Evolutionary conservation across 495 filamentous ascomycete species (phyloP).

Genomic region (Talaromyces liani): DNA sequence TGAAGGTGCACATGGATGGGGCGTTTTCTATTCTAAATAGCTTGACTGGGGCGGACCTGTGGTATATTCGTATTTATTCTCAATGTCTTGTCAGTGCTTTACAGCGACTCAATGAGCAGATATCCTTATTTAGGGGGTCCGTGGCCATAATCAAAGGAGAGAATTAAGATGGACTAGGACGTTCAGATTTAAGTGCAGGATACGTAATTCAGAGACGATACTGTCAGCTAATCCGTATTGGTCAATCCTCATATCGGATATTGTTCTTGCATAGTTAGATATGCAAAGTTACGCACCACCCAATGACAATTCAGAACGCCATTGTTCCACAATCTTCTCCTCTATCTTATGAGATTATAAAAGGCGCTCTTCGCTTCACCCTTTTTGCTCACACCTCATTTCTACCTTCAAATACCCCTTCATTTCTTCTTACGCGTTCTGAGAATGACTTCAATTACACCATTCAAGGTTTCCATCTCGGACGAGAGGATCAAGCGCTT

Average conservation of each 20-base stretch:
- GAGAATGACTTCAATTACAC: conserved; percentile 6
- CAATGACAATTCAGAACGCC: background rate
- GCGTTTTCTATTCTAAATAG: background rate
- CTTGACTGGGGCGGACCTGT: background rate
- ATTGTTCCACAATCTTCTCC: background rate
- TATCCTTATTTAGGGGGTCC: background rate
- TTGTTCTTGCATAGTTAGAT: background rate
- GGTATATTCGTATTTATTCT: background rate
- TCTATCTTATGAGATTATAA: too few relatives aligned
- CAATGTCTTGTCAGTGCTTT: conserved; percentile 7
- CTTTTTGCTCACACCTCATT: background rate
- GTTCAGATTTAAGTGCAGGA: background rate
- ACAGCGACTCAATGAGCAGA: background rate
- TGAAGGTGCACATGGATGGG: background rate
- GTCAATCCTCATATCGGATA: too few relatives aligned
- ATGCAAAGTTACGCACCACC: background rate
- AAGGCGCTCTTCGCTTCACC: background rate
- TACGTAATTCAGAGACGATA: background rate
- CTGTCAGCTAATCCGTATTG: background rate
- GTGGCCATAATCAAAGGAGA: background rate
- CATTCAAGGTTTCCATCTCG: conserved; percentile 30
- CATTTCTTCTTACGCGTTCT: background rate
- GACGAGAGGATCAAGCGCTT: conserved; percentile 29
- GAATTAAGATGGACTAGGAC: background rate
- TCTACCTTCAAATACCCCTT: background rate